Evolutionary conservation across 192 early-diverging fungal species (phyloP), one percentile per base, ranked within the genome.

Genomic region (Coemansia sp.): DNA sequence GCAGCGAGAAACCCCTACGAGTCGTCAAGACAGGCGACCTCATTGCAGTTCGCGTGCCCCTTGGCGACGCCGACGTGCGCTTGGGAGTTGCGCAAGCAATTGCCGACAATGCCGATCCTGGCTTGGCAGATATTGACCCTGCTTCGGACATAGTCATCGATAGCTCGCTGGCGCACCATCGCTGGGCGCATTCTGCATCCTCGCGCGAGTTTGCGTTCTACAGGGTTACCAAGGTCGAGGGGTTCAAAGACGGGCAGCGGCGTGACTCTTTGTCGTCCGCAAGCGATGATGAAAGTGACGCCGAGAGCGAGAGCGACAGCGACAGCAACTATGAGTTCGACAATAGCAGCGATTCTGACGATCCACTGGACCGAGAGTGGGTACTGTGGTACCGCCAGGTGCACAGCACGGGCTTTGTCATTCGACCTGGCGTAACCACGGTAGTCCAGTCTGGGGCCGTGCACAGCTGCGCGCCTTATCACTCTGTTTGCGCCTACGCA

Each of bases 1-100:
- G 10, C 19, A 12, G 11, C 5, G 25, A 41, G 5, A 31, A 38
- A 3, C 65, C 70, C 2, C 38, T 83, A 12, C 60, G 81, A 10
- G 76, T 74, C 0, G 76, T 83, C 36, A 71, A 72, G 42, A 27
- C 64, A 10, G 76, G 72, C 27, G 76, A 83, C 45, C 57, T 83
- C 53, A 78, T 83, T 22, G 71, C 76, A 0, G 71, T 78, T 45
- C 81, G 56, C 19, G 35, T 83, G 2, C 41, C 64, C 6, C 51
- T 76, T 14, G 70, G 59, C 36, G 79, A 82, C 12, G 71, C 74
- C 19, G 51, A 58, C 42, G 27, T 76, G 31, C 79, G 79, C 54
- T 62, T 67, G 36, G 60, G 64, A 1, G 62, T 82, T 49, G 70
- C 74, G 3, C 63, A 53, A 17, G 51, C 27, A 4, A 53, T 70